These are phyloP conservation scores for Immersiella caudata DNA, from an alignment of 495 filamentous ascomycete genomes.

Conservation along the genomic window DNA sequence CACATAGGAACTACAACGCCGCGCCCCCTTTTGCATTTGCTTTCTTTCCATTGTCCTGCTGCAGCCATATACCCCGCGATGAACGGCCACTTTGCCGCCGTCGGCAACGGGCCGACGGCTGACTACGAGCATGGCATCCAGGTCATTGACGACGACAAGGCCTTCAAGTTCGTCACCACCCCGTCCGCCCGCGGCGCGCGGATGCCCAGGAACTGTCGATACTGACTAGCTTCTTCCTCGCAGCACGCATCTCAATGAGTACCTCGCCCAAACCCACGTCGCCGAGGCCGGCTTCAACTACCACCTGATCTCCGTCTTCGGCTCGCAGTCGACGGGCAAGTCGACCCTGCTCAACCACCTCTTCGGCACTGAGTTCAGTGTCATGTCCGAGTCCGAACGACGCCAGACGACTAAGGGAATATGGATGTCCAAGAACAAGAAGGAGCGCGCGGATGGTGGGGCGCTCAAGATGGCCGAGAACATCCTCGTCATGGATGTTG, in stretches of 20 bases:
- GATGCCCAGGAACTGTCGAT: background rate
- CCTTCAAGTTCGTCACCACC: slow-evolving; percentile 77
- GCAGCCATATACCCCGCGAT: slow-evolving; percentile 43
- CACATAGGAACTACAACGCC: background rate
- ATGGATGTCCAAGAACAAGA: slow-evolving; percentile 97
- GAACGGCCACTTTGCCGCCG: slow-evolving; percentile 86
- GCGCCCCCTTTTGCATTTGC: background rate
- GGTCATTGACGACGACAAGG: slow-evolving; percentile 92
- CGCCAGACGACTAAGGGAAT: slow-evolving; percentile 98
- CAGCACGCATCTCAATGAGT: slow-evolving; percentile 78
- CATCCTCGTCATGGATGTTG: slow-evolving; percentile 98
- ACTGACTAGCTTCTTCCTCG: slow-evolving; percentile 18
- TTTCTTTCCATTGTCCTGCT: slow-evolving; percentile 2
- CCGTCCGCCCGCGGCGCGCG: slow-evolving; percentile 8
- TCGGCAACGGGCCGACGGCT: slow-evolving; percentile 66
- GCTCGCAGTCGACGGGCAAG: slow-evolving; percentile 97
- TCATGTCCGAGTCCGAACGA: slow-evolving; percentile 90
- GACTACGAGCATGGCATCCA: slow-evolving; percentile 93
- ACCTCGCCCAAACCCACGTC: slow-evolving; percentile 76
- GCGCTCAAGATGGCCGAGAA: slow-evolving; percentile 82
- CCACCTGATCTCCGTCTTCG: slow-evolving; percentile 97
- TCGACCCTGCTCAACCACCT: slow-evolving; percentile 95
- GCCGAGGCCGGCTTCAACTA: slow-evolving; percentile 94
- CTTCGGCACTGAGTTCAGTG: slow-evolving; percentile 93
- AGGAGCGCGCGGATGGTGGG: slow-evolving; percentile 41